A percentile compares a stretch with the other conserved stretches of the same genome.
Conservation (phyloP, 1,139 yeast genomes). For the Suhomyces chickasaworum region DNA sequence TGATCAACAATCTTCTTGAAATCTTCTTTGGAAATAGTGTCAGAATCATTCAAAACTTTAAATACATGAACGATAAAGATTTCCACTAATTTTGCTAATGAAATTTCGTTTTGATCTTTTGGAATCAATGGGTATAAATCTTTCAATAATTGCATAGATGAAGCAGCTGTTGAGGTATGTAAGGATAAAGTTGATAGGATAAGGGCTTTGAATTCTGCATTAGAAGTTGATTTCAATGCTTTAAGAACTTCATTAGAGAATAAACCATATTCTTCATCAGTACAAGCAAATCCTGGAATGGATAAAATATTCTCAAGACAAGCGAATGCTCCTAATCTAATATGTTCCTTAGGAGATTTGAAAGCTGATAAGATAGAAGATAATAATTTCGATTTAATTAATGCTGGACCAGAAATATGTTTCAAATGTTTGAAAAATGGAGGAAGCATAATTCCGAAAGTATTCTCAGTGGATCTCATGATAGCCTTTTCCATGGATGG, state of each 20-base stretch:
- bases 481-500: conserved; percentile 76
- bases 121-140: conserved; percentile 53
- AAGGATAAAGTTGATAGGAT: conserved; percentile 21
- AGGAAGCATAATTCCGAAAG: conserved; percentile 57
- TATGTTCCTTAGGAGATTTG: conserved; percentile 69
- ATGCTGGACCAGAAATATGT: conserved; percentile 16
- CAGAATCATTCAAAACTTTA: conserved; percentile 11
- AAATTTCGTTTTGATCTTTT: conserved; percentile 76
- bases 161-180: conserved; percentile 7
- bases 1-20: conserved; percentile 27
- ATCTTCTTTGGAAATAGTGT: conserved; percentile 15
- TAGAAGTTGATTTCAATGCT: conserved; percentile 59
- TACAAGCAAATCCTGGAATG: background rate
- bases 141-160: conserved; percentile 37
- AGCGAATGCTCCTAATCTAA: conserved; percentile 55
- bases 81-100: conserved; percentile 54
- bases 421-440: conserved; percentile 45
- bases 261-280: conserved; percentile 3
- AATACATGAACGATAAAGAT: conserved; percentile 50
- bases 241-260: conserved; percentile 57
- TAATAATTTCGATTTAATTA: conserved; percentile 54
- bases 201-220: conserved; percentile 63
- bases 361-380: conserved; percentile 63
- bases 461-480: conserved; percentile 78
- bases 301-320: conserved; percentile 31